A percentile compares a stretch with the other conserved stretches of the same genome.
Conservation (phyloP, 2,329 filamentous ascomycete genomes). For the Xenosphaeropsis pyriputrescens region DNA sequence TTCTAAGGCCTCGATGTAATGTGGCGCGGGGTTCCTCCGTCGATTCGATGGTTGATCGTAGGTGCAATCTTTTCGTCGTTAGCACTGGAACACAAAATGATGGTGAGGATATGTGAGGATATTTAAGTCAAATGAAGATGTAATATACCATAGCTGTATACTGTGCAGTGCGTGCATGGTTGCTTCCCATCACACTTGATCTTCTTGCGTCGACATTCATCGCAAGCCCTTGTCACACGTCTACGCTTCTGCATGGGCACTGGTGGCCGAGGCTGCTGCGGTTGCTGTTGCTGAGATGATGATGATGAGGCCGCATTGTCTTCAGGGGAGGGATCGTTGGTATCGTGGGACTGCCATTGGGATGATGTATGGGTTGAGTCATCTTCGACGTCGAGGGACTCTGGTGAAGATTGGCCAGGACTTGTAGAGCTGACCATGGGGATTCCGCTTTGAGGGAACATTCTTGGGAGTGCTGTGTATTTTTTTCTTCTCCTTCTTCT, state of each 20-base stretch:
- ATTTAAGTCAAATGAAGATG: slow-evolving; percentile 1
- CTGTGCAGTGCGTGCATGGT: slow-evolving; percentile 88
- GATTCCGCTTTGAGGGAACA: too few species aligned
- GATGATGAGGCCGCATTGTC: not conserved
- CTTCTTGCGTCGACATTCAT: slow-evolving; percentile 79
- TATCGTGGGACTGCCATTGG: not conserved
- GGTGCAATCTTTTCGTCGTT: slow-evolving; percentile 43
- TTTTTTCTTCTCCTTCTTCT: too few species aligned
- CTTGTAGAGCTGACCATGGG: not conserved
- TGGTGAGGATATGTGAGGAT: not conserved
- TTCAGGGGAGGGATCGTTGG: not conserved
- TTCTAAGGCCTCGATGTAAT: slow-evolving; percentile 61
- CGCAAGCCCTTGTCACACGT: slow-evolving; percentile 36
- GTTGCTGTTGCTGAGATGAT: not conserved
- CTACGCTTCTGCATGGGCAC: slow-evolving; percentile 26
- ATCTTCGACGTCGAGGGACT: slow-evolving; percentile 1
- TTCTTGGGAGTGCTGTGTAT: too few species aligned
- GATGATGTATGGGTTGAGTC: not conserved
- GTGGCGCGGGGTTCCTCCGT: slow-evolving; percentile 54
- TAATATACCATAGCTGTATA: slow-evolving; percentile 86
- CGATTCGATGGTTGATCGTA: slow-evolving; percentile 70
- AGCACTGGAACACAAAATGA: slow-evolving; percentile 1
- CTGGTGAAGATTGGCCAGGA: slow-evolving; percentile 2
- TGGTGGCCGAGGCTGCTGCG: not conserved
- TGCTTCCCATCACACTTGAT: slow-evolving; percentile 89